Base-by-base conservation (phyloP, 1,284 basidiomycete genomes). In the Rhodotorula mucilaginosa region DNA sequence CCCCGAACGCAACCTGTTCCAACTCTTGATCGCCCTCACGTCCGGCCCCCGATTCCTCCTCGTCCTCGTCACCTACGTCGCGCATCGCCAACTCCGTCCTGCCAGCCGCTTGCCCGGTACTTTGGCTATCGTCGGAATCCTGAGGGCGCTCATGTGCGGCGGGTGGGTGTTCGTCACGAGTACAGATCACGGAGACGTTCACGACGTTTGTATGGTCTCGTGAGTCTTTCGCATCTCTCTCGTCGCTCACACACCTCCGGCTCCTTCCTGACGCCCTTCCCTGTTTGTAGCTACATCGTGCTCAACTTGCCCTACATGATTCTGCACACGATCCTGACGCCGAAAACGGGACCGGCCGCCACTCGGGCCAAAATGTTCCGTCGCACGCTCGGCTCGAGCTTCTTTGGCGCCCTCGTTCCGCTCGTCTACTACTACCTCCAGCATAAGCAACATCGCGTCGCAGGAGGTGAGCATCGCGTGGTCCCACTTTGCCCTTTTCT, bases 151-250 rank as follows among this genome's bases (percentile, higher is more conserved):
- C 31, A 86, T 88, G 8, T 97, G 93, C 76, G 92, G 90, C 39
- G 93, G 93, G 39, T 97, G 93, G 93, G 91, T 96, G 59, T 97
- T 89, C 79, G 88, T 97, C 78, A 96, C 94, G 1, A 83, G 61
- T 19, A 68, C 82, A 51, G 91, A 93, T 78, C 86, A 90, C 80
- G 90, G 90, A 76, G 88, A 91, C 78, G 84, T 86, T 23, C 93
- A 97, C 81, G 93, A 97, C 81, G 83, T 94, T 31, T 88, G 89
- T 79, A 97, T 97, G 93, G 89, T 94, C 73, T 80, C 86, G 66
- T 94, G 92, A 79, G 89, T 94, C 73, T 80, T 86, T 65, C 94
- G 92, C 79, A 89, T 93, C 34, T 54, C 16, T 13, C 39, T 8
- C 8, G 39, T 8, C 39, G 39, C 39, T 44, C 39, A 44, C 39